A percentile compares a stretch with the other conserved stretches of the same genome.
Conservation (phyloP, 306 rosid genomes). For the Dalbergia cultrata region DNA sequence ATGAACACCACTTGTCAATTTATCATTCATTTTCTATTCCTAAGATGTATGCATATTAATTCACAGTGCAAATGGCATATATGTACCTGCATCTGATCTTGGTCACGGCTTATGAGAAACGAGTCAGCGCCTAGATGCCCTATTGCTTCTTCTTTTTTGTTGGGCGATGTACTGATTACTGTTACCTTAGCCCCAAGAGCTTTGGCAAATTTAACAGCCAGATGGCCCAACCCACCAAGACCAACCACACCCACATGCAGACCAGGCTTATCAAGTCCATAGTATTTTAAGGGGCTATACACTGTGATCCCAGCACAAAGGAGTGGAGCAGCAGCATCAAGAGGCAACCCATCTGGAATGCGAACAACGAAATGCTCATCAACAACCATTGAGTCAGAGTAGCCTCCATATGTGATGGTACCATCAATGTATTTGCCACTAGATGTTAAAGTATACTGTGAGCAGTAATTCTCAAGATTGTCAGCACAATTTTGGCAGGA, state of each 20-base stretch:
- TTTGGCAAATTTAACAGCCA: slow-evolving; percentile 69
- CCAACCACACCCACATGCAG: slow-evolving; percentile 64
- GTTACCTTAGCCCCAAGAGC: slow-evolving; percentile 65
- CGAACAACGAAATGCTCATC: slow-evolving; percentile 55
- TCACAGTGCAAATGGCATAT: neutral
- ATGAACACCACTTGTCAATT: neutral
- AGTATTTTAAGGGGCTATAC: slow-evolving; percentile 60
- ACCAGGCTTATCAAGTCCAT: slow-evolving; percentile 57
- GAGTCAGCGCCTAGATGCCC: slow-evolving; percentile 58
- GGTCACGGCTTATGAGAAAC: slow-evolving; percentile 56
- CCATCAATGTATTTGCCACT: slow-evolving; percentile 51
- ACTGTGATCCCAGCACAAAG: slow-evolving; percentile 71
- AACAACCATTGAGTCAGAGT: slow-evolving; percentile 58
- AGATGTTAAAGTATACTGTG: slow-evolving; percentile 44
- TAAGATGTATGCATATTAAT: neutral
- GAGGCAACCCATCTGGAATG: slow-evolving; percentile 56
- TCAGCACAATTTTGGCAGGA: slow-evolving; percentile 54
- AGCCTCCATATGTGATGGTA: slow-evolving; percentile 60
- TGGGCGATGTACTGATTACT: slow-evolving; percentile 61
- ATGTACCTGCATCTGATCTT: slow-evolving; percentile 47
- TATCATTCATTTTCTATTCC: neutral
- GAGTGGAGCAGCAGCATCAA: slow-evolving; percentile 65
- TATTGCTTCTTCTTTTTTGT: slow-evolving; percentile 60
- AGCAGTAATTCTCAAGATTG: slow-evolving; percentile 60
- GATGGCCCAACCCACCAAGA: slow-evolving; percentile 66